These are phyloP conservation scores for Auricularia auricula-judae DNA, from an alignment of 768 basidiomycete genomes.

Conservation along the genomic window DNA sequence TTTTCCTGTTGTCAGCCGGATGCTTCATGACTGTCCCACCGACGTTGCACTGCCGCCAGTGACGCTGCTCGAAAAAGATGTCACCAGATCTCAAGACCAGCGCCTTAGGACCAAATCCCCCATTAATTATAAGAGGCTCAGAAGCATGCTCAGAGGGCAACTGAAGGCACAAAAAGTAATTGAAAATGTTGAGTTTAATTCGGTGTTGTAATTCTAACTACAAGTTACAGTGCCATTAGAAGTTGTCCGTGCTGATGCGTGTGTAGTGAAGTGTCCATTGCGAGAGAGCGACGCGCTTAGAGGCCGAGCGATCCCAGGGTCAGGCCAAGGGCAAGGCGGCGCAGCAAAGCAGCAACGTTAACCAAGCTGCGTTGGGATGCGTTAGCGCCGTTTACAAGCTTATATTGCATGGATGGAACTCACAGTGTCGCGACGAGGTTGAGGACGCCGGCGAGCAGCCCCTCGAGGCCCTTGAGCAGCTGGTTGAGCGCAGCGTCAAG, in stretches of 20 bases:
- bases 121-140: too few species aligned
- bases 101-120: too few species aligned
- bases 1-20: too few species aligned
- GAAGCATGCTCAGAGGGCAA: too few species aligned
- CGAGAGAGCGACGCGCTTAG: background rate
- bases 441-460: conserved; percentile 19
- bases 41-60: too few species aligned
- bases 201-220: background rate
- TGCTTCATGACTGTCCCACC: too few species aligned
- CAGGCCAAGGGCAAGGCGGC: conserved; percentile 6
- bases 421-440: conserved; percentile 18
- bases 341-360: conserved; percentile 8
- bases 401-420: background rate
- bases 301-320: conserved; percentile 1
- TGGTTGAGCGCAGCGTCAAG: conserved; percentile 18
- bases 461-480: conserved; percentile 17
- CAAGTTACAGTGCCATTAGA: background rate
- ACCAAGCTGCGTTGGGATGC: background rate
- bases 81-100: too few species aligned
- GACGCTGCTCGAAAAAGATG: too few species aligned
- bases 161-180: background rate
- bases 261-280: background rate
- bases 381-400: background rate
- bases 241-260: background rate
- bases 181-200: background rate